These are phyloP conservation scores for Gentiana straminea DNA, from an alignment of 257 asterid species.

Conservation along the genomic window DNA sequence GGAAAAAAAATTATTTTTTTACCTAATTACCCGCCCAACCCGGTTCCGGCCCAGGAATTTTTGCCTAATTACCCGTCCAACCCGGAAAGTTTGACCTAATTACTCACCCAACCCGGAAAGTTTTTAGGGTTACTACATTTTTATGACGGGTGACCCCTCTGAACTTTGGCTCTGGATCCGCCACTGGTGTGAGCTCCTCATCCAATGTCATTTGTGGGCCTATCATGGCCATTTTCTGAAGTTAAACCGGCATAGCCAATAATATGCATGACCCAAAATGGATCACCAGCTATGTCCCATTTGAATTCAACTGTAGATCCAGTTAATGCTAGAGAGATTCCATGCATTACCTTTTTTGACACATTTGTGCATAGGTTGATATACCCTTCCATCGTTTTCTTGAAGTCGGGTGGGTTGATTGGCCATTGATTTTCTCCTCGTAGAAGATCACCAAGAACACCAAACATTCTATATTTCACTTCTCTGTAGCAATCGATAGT, in stretches of 20 bases:
- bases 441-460: constrained; percentile 53
- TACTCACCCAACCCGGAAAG: too few relatives aligned
- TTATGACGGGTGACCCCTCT: too few relatives aligned
- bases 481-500: constrained; percentile 88
- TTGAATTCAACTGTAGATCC: constrained; percentile 52
- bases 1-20: too few relatives aligned
- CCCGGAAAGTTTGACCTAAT: too few relatives aligned
- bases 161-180: constrained; percentile 5
- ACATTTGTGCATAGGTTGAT: constrained; percentile 69
- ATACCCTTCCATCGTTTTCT: constrained; percentile 58
- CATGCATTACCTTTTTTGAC: constrained; percentile 80
- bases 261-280: constrained; percentile 86
- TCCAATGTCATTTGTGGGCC: constrained; percentile 44
- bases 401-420: constrained; percentile 47
- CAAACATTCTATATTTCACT: constrained; percentile 63
- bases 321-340: constrained; percentile 76
- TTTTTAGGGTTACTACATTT: too few relatives aligned
- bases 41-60: too few relatives aligned
- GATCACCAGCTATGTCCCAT: constrained; percentile 73
- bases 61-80: too few relatives aligned
- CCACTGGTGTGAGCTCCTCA: too few relatives aligned
- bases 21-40: too few relatives aligned
- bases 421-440: constrained; percentile 85
- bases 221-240: constrained; percentile 24
- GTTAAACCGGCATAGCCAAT: constrained; percentile 66